Conservation (phyloP, 2,329 filamentous ascomycete genomes). For the Aspergillus pseudonomiae region DNA sequence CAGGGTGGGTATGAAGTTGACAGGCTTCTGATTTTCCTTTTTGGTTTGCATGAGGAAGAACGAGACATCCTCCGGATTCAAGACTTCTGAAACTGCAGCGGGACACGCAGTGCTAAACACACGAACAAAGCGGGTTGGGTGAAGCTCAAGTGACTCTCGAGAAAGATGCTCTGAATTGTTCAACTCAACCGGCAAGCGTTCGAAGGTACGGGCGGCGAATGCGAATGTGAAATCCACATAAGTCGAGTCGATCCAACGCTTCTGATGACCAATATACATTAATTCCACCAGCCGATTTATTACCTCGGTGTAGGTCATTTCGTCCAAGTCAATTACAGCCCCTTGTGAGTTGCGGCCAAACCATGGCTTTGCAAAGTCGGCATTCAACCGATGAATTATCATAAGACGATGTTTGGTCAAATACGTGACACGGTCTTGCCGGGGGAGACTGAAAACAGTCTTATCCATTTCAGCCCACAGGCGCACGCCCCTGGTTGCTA, state of each 20-base stretch:
- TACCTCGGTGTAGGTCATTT: conserved; percentile 91
- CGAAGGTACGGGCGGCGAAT: conserved; percentile 90
- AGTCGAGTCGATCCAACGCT: conserved; percentile 83
- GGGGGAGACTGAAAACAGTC: conserved; percentile 22
- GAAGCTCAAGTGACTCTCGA: background rate
- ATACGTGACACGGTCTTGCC: conserved; percentile 63
- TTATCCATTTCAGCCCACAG: conserved; percentile 44
- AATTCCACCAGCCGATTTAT: conserved; percentile 80
- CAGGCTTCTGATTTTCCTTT: conserved; percentile 86
- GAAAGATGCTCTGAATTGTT: conserved; percentile 68
- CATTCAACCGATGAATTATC: conserved; percentile 90
- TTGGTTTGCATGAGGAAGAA: conserved; percentile 89
- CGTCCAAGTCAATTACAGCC: conserved; percentile 78
- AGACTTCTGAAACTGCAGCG: conserved; percentile 79
- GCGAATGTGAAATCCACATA: conserved; percentile 80
- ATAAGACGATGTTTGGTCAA: conserved; percentile 80
- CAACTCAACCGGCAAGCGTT: conserved; percentile 64
- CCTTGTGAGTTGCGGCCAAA: conserved; percentile 80
- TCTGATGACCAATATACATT: conserved; percentile 83
- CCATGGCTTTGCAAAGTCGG: conserved; percentile 94
- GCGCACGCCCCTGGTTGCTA: conserved; percentile 41
- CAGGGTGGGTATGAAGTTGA: conserved; percentile 86
- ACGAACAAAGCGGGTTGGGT: conserved; percentile 13
- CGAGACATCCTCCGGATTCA: conserved; percentile 95
- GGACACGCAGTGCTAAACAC: conserved; percentile 60